Conservation (phyloP, 768 basidiomycete genomes). For the Kwoniella europaea region DNA sequence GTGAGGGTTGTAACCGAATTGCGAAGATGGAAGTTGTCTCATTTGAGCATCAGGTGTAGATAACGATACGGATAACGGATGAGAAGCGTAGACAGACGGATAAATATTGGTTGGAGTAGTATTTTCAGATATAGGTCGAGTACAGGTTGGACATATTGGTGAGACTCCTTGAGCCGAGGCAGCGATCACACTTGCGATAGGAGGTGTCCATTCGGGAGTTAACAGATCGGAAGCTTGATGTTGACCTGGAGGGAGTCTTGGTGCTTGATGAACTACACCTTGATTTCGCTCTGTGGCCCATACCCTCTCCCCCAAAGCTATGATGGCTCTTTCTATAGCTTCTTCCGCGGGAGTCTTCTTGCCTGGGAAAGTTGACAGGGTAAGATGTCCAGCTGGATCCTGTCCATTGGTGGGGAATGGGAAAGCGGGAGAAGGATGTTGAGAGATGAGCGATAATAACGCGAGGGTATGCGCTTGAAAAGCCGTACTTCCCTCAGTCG, state of each 20-base stretch:
- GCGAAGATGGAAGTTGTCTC: conserved; percentile 12
- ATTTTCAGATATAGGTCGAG: conserved; percentile 22
- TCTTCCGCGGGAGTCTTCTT: conserved; percentile 43
- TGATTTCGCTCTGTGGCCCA: conserved; percentile 35
- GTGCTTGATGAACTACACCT: conserved; percentile 15
- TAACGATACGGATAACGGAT: conserved; percentile 36
- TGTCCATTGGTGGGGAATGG: conserved; percentile 41
- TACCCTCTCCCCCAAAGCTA: conserved; percentile 39
- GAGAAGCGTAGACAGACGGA: conserved; percentile 25
- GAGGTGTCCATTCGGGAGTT: conserved; percentile 53
- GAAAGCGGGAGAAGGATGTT: conserved; percentile 48
- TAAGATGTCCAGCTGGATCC: conserved; percentile 8
- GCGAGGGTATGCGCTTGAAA: conserved; percentile 44
- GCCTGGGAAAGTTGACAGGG: conserved; percentile 27
- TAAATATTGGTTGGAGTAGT: not conserved
- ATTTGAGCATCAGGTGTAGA: conserved; percentile 38
- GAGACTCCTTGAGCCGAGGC: not conserved
- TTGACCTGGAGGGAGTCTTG: conserved; percentile 17
- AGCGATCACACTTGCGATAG: conserved; percentile 8
- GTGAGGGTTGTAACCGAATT: conserved; percentile 12
- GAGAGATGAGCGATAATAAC: conserved; percentile 42
- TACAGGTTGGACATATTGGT: conserved; percentile 38
- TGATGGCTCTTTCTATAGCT: conserved; percentile 46
- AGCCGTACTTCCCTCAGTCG: conserved; percentile 23
- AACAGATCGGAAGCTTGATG: conserved; percentile 21